phyloP scores from a whole-genome alignment of 208 protist genomes.

The Trypanosoma congolense region DNA sequence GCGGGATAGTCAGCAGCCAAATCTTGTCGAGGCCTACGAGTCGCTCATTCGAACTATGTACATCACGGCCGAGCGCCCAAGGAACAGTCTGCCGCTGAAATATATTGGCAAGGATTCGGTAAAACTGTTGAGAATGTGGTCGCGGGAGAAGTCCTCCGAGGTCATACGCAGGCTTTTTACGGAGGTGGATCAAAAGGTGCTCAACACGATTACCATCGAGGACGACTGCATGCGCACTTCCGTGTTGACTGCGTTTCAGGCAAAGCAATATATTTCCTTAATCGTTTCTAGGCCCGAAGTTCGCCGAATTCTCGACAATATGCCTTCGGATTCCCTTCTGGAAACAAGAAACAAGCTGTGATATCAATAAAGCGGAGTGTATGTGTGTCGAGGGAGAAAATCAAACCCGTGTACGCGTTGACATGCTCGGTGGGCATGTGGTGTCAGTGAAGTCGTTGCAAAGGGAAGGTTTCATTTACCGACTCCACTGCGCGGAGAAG shows the following conservation, averaged over 20 bases:
- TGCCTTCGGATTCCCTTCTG: slow-evolving; percentile 13
- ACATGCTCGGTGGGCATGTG: too few relatives aligned
- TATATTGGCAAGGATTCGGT: slow-evolving; percentile 48
- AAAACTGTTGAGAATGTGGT: slow-evolving; percentile 56
- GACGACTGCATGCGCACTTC: slow-evolving; percentile 43
- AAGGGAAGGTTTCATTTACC: too few relatives aligned
- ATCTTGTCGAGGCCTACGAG: slow-evolving; percentile 58
- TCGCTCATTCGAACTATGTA: slow-evolving; percentile 56
- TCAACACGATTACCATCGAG: slow-evolving; percentile 66
- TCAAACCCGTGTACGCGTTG: too few relatives aligned
- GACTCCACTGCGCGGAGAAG: too few relatives aligned
- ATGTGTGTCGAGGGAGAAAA: too few relatives aligned
- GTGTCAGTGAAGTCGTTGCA: too few relatives aligned
- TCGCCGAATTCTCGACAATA: slow-evolving; percentile 19
- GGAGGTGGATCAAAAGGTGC: slow-evolving; percentile 62
- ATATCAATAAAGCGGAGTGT: too few relatives aligned
- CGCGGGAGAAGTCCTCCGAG: slow-evolving; percentile 24
- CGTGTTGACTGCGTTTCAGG: slow-evolving; percentile 68
- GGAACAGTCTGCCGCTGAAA: slow-evolving; percentile 50
- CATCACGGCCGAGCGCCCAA: slow-evolving; percentile 37
- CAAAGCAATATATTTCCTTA: slow-evolving; percentile 69
- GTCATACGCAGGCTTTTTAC: slow-evolving; percentile 45
- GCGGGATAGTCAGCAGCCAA: slow-evolving; percentile 44
- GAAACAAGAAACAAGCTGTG: slow-evolving; percentile 20
- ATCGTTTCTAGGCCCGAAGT: slow-evolving; percentile 37